Base-by-base conservation (phyloP, 768 basidiomycete genomes). In the Phylloporus sp. region DNA sequence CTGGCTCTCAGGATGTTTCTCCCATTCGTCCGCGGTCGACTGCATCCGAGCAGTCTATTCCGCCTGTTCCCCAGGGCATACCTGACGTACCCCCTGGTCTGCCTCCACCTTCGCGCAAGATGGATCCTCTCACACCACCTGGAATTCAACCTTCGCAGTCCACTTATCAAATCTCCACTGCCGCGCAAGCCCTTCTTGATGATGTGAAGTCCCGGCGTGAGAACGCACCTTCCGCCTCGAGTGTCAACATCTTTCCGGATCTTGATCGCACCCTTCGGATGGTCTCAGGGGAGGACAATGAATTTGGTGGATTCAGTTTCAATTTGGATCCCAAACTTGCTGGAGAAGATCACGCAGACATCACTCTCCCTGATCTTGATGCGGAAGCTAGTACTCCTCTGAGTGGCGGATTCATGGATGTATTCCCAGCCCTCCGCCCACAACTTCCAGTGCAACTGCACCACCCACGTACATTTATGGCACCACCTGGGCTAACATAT, bases 131-230 rank as follows among this genome's bases (percentile, higher is more conserved):
- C 77, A 78, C 60, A 75, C 80, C 29, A 71, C 55, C 58, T 18
- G 62, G 62, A 35, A 64, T 67, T 26, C 80, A 59, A 44, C 79
- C 50, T 61, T 78, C 56, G 70, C 84, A 58, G 23, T 59, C 67
- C 24, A 80, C 80, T 5, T 95, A 94, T 67, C 91, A 93, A 61
- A 89, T 93, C 76, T 93, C 92, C 0, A 87, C 76, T 15, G 87
- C 91, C 34, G 91, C 89, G 3, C 86, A 86, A 55, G 89, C 88
- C 1, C 76, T 95, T 41, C 74, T 95, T 41, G 89, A 93, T 51
- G 92, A 94, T 58, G 80, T 95, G 34, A 86, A 82, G 63, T 81
- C 81, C 20, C 76, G 91, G 29, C 79, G 91, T 40, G 87, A 91
- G 59, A 75, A 80, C 8, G 72, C 73, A 2, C 65, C 75, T 20